phyloP scores from a whole-genome alignment of 306 rosid species.

The Acacia confusa region DNA sequence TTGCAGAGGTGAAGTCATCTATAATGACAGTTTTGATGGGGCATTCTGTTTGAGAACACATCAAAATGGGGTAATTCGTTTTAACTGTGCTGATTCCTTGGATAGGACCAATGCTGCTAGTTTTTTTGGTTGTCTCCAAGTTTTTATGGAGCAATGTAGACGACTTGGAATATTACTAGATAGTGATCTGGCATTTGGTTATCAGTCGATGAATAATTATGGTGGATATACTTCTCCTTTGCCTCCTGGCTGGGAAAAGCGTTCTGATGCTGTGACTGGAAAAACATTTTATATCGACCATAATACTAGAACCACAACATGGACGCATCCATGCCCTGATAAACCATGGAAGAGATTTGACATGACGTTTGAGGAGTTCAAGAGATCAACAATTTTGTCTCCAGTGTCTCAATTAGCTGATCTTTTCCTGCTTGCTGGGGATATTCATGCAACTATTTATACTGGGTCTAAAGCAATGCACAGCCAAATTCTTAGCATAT shows the following conservation, averaged over 20 bases:
- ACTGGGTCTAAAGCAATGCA: conserved; percentile 99
- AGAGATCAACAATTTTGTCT: conserved; percentile 83
- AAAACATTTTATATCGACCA: conserved; percentile 89
- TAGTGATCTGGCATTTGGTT: conserved; percentile 68
- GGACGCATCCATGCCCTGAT: conserved; percentile 99
- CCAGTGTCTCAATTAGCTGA: conserved; percentile 93
- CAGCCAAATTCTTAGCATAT: conserved; percentile 97
- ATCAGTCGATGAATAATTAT: conserved; percentile 57
- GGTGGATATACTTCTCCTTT: conserved; percentile 90
- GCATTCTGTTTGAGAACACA: conserved; percentile 90
- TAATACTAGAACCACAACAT: conserved; percentile 95
- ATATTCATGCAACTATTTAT: conserved; percentile 96
- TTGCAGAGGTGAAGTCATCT: conserved; percentile 85
- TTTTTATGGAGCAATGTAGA: conserved; percentile 96
- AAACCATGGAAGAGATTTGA: conserved; percentile 99
- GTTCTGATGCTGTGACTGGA: conserved; percentile 91
- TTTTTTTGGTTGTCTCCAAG: conserved; percentile 93
- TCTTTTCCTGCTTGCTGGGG: conserved; percentile 95
- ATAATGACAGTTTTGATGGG: conserved; percentile 69
- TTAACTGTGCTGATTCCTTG: conserved; percentile 98
- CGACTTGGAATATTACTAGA: conserved; percentile 92
- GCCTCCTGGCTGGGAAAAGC: conserved; percentile 99
- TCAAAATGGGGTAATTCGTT: conserved; percentile 93
- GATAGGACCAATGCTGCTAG: conserved; percentile 99
- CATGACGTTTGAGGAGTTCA: conserved; percentile 95